Evolutionary conservation across 257 asterid genomes (phyloP).

Genomic region (Przewalskia tangutica): DNA sequence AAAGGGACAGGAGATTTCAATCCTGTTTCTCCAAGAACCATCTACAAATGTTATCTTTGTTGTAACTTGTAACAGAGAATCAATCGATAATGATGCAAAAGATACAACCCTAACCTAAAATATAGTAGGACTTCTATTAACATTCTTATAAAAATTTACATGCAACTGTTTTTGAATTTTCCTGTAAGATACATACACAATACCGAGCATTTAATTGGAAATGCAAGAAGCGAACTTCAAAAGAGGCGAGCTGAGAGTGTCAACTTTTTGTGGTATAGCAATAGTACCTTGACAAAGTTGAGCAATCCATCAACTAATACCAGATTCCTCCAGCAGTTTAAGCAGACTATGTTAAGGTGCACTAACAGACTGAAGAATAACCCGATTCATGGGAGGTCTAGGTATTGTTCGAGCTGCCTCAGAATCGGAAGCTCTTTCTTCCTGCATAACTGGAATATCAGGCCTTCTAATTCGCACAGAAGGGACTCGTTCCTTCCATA

Average conservation of each 20-base stretch:
- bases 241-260: neutral
- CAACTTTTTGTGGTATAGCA: neutral
- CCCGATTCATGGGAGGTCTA: slow-evolving; percentile 39
- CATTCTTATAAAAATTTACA: neutral
- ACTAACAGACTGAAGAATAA: slow-evolving; percentile 33
- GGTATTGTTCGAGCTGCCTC: slow-evolving; percentile 25
- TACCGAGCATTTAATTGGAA: neutral
- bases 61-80: neutral
- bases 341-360: slow-evolving; percentile 37
- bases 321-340: slow-evolving; percentile 33
- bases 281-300: neutral
- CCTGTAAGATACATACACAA: neutral
- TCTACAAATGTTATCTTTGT: neutral
- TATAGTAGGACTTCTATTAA: neutral
- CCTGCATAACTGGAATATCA: slow-evolving; percentile 40
- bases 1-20: neutral
- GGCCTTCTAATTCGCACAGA: slow-evolving; percentile 31
- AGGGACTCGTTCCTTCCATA: slow-evolving; percentile 85
- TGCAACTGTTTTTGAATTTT: neutral
- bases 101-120: neutral
- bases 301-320: slow-evolving; percentile 7
- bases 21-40: neutral
- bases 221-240: neutral
- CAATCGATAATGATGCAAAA: neutral
- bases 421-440: slow-evolving; percentile 22